These are phyloP conservation scores for Jatropha multifida DNA, from an alignment of 441 rosid genomes.

Conservation along the genomic window DNA sequence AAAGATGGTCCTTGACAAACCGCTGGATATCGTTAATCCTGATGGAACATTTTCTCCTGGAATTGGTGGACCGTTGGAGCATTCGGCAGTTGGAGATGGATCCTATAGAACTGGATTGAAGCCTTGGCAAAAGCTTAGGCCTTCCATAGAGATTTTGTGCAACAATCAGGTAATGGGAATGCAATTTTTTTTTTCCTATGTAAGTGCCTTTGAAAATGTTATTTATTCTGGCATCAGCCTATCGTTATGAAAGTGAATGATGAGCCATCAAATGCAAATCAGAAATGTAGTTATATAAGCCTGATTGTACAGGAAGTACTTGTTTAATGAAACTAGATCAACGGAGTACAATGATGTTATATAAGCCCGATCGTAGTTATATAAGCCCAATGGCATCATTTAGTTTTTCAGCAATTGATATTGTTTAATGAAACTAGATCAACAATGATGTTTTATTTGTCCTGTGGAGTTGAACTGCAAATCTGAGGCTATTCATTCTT, in stretches of 20 bases:
- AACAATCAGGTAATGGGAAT: slow-evolving; percentile 82
- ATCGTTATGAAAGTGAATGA: background rate
- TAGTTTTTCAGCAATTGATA: background rate
- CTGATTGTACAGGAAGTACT: background rate
- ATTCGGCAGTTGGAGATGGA: slow-evolving; percentile 67
- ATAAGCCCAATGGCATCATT: background rate
- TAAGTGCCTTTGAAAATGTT: slow-evolving; percentile 11
- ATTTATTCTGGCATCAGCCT: background rate
- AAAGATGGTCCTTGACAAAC: slow-evolving; percentile 92
- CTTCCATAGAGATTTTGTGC: slow-evolving; percentile 93
- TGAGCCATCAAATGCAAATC: background rate
- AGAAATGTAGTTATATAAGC: background rate
- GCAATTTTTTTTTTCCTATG: background rate
- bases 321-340: background rate
- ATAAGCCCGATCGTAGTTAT: no score
- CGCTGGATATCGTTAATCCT: slow-evolving; percentile 54
- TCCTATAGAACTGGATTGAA: slow-evolving; percentile 66
- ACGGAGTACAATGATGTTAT: no score
- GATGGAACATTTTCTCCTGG: slow-evolving; percentile 74
- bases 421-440: background rate
- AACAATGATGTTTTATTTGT: background rate
- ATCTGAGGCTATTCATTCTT: background rate
- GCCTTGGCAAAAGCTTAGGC: slow-evolving; percentile 85
- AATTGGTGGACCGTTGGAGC: slow-evolving; percentile 58
- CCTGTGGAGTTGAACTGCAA: background rate